Conservation (phyloP, 2,329 filamentous ascomycete species). For the Curvularia eragrostidis region DNA sequence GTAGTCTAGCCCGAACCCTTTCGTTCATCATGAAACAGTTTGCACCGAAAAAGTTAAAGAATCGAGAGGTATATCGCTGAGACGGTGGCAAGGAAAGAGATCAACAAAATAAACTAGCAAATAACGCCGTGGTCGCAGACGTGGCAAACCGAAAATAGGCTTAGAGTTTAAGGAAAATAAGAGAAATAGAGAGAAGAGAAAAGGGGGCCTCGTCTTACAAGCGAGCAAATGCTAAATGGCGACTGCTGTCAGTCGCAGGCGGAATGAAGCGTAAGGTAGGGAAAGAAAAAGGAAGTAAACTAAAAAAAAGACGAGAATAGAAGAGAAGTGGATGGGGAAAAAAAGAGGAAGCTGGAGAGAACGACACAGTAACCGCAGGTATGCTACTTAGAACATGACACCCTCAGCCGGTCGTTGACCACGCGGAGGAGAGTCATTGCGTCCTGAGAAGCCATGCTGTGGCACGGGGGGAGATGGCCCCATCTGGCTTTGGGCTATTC, state of each 20-base stretch:
- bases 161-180: neutral
- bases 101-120: constrained; percentile 14
- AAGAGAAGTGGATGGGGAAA: neutral
- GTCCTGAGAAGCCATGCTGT: constrained; percentile 29
- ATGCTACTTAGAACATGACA: constrained; percentile 42
- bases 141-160: constrained; percentile 17
- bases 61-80: constrained; percentile 45
- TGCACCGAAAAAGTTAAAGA: constrained; percentile 15
- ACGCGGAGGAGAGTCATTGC: constrained; percentile 41
- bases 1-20: constrained; percentile 30
- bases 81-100: constrained; percentile 5
- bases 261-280: constrained; percentile 2
- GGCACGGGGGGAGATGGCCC: constrained; percentile 41
- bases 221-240: constrained; percentile 2
- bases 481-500: constrained; percentile 44
- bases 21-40: constrained; percentile 25
- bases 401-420: constrained; percentile 43
- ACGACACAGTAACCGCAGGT: neutral
- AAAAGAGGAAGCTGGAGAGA: neutral
- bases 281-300: neutral
- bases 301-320: neutral
- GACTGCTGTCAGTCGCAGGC: constrained; percentile 16
- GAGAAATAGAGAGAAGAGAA: constrained; percentile 17
- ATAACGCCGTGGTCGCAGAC: constrained; percentile 29
- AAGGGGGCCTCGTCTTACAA: constrained; percentile 7